Base-by-base conservation (phyloP, 331 rosid genomes). In the Malus hybrid region DNA sequence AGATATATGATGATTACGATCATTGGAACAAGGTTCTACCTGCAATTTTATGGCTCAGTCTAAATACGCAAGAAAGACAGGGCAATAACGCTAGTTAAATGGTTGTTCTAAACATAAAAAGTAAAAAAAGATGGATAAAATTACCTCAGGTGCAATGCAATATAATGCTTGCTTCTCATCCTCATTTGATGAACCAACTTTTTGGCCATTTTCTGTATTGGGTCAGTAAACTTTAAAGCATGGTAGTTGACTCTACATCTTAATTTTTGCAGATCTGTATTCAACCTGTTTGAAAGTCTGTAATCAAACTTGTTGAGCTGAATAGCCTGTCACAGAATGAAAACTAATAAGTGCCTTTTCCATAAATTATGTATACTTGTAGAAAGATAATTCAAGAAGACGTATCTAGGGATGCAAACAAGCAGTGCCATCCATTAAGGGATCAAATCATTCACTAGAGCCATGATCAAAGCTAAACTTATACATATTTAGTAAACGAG, bases 191-290 rank as follows among this genome's bases (percentile, higher is more conserved):
- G 82, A 61, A 95, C 97, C 86, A 95, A 76, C 24, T 84, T 88
- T 73, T 88, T 69, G 68, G 93, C 99, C 99, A 95, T 95, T 62
- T 77, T 76, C 76, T 46, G 83, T 79, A 95, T 92, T 65, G 88
- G 86, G 32, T 76, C 59, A 19, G 99, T 90, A 77, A 95, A 95
- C 79, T 83, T 92, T 72, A 95, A 84, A 74, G 93, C 99, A 79
- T 90, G 99, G 83, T 95, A 95, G 77, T 95, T 95, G 67, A 87
- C 99, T 84, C 99, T 86, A 71, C 99, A 95, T 85, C 99, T 89
- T 83, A 95, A 78, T 83, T 92, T 95, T 82, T 95, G 99, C 69
- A 88, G 86, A 80, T 95, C 97, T 39, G 97, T 83, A 63, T 79
- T 86, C 90, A 95, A 82, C 84, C 82, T 93, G 89, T 92, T 95